Evolutionary conservation across 768 basidiomycete species (phyloP).

Genomic region (Psilocybe subaeruginosa): DNA sequence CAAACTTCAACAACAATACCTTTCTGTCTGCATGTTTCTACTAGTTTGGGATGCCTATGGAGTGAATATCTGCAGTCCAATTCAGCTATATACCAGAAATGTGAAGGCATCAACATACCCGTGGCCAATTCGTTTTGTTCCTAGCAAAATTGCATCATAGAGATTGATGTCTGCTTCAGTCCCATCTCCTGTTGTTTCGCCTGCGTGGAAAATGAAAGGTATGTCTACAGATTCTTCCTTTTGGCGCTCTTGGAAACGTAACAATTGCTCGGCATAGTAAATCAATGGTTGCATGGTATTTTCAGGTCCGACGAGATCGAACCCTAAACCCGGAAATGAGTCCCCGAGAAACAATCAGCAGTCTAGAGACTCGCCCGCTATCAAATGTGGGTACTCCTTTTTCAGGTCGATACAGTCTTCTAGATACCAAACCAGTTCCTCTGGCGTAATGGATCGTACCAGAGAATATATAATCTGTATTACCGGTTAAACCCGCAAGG

Average conservation of each 20-base stretch:
- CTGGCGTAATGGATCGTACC: conserved; percentile 53
- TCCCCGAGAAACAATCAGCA: too few relatives aligned
- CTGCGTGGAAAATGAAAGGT: conserved; percentile 81
- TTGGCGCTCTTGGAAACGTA: conserved; percentile 60
- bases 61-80: conserved; percentile 62
- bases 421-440: conserved; percentile 66
- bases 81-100: background rate
- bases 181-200: conserved; percentile 82
- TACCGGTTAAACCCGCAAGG: background rate
- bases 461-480: conserved; percentile 75
- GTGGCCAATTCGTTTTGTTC: conserved; percentile 82
- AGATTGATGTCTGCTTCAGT: conserved; percentile 70
- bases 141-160: conserved; percentile 78
- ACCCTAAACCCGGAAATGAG: conserved; percentile 45
- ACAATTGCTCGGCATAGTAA: conserved; percentile 62
- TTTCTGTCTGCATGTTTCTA: conserved; percentile 65
- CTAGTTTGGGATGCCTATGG: conserved; percentile 75
- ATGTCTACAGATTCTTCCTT: conserved; percentile 62
- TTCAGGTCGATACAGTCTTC: conserved; percentile 78
- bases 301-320: conserved; percentile 82
- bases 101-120: conserved; percentile 46
- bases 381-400: conserved; percentile 72
- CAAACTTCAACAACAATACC: conserved; percentile 75
- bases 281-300: conserved; percentile 60
- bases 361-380: conserved; percentile 50